Base-by-base conservation (phyloP, 2,329 filamentous ascomycete species). In the Cladosporium sp. region DNA sequence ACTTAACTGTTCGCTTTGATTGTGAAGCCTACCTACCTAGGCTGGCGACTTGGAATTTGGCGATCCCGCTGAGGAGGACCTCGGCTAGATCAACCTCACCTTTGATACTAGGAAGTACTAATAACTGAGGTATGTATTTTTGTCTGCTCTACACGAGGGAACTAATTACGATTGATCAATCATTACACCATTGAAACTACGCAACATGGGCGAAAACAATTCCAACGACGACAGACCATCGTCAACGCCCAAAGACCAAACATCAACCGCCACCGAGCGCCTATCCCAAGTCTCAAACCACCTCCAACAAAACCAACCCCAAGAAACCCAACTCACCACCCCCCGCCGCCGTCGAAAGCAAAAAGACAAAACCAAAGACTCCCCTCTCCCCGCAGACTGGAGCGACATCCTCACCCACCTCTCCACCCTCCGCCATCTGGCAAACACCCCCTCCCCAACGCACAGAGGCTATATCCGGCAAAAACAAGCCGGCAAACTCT, bases 401-500 rank as follows among this genome's bases (percentile, higher is more conserved):
- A 78, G 77, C 29, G 82, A 85, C 55, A 73, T 84, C 13, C 74
- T 82, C 0, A 67, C 65, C n/a, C 78, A 83, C 56, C 69, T 84
- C n/a, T 55, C 66, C 4, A 69, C 70, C 0, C 70, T 84, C 1
- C 71, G 70, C 13, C 68, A 63, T 6, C 75, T 81, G 32, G 80
- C 81, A 9, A 67, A 71, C 18, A 82, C 75, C 1, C 80, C 82
- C 2, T 71, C 81, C 45, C 62, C 70, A 0, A 73, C 67, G 7
- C 76, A 76, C 49, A 69, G 76, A 53, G 81, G 81, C 19, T 84
- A 84, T 55, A 64, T 78, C n/a, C 75, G 78, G 4, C 82, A 85
- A 60, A 83, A 82, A 55, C 71, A 79, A 63, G 75, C 79, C 3
- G 82, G 82, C 1, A 85, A 85, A 62, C 71, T 84, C 15, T 84